Base-by-base conservation (phyloP, 2,329 filamentous ascomycete genomes). In the Aspergillus neotritici region DNA sequence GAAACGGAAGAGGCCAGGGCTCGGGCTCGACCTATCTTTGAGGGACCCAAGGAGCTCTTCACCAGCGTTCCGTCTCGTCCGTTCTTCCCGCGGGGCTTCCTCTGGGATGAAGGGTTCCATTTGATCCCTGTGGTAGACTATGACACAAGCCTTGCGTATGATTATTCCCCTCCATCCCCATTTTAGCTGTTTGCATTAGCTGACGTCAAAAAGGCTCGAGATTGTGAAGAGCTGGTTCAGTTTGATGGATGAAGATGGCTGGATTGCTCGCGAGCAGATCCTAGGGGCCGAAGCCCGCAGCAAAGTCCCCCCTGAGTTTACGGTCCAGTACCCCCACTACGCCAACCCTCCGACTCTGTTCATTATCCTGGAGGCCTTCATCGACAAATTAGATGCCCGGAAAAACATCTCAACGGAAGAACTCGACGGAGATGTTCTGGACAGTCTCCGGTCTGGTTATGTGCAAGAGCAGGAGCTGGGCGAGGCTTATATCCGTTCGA, bases 91-190 rank as follows among this genome's bases (percentile, higher is more conserved):
- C 79, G 93, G 48, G 93, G 93, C 1, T 98, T 98, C 64, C 75
- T 97, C 4, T 98, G 93, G 93, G 93, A 98, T 57, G 93, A 98
- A 65, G 93, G 93, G 0, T 98, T 97, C 68, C 93, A 98, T 60
- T 74, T 98, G 30, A 73, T 95, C 37, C 90, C 90, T 2, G 83
- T 98, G 41, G 78, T 88, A 14, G 91, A 98, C 53, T 98, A 90
- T 86, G 93, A 98, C 62, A 80, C 89, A 40, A 90, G 96, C 60
- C 76, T 97, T 40, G 83, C 87, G 71, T 74, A 61, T 40, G 68
- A 62, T 21, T 21, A 13, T 28, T 31, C n/a, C 10, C 21, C 31
- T 8, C 0, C 11, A n/a, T n/a, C 14, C 15, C 28, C 12, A 12
- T 2, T 10, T 13, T 11, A 35, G n/a, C 41, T 11, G 21, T 30